Conservation (phyloP, 2,329 filamentous ascomycete species). For the Aspergillus sp. region DNA sequence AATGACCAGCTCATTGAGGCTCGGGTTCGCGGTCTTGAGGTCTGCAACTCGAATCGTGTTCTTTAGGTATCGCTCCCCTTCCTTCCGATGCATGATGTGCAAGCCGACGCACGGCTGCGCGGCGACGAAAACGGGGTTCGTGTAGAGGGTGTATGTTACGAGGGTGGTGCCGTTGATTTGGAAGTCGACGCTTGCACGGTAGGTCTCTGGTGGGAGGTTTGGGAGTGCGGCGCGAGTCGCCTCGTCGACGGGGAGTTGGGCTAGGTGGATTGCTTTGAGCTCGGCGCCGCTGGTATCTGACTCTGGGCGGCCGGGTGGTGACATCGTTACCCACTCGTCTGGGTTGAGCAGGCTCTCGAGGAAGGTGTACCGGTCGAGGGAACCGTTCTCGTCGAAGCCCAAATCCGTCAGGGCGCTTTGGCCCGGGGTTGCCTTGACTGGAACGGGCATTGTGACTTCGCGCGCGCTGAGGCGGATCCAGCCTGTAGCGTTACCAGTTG, state of each 20-base stretch:
- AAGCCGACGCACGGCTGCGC: not conserved
- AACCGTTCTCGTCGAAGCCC: not conserved
- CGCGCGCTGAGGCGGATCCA: not conserved
- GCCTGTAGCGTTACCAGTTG: not conserved
- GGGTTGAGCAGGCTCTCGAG: not conserved
- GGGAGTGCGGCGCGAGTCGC: not conserved
- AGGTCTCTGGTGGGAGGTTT: not conserved
- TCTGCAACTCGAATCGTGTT: not conserved
- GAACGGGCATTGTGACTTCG: not conserved
- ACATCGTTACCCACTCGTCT: not conserved
- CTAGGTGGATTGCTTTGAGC: not conserved
- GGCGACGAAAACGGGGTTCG: not conserved
- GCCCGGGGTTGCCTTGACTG: not conserved
- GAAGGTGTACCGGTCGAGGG: not conserved
- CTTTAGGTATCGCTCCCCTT: not conserved
- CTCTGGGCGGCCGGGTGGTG: not conserved
- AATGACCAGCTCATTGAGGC: not conserved
- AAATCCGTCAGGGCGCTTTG: not conserved
- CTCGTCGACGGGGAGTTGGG: not conserved
- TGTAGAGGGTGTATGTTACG: conserved; percentile 1
- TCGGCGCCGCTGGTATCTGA: not conserved
- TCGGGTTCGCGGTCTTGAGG: not conserved
- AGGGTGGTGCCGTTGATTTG: not conserved
- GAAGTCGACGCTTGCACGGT: not conserved
- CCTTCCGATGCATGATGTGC: not conserved